Percentiles rank a stretch among this genome's conserved stretches.
These are phyloP conservation scores for Papilionanthe hybrid DNA, from an alignment of 116 monocot species.

Conservation along the genomic window DNA sequence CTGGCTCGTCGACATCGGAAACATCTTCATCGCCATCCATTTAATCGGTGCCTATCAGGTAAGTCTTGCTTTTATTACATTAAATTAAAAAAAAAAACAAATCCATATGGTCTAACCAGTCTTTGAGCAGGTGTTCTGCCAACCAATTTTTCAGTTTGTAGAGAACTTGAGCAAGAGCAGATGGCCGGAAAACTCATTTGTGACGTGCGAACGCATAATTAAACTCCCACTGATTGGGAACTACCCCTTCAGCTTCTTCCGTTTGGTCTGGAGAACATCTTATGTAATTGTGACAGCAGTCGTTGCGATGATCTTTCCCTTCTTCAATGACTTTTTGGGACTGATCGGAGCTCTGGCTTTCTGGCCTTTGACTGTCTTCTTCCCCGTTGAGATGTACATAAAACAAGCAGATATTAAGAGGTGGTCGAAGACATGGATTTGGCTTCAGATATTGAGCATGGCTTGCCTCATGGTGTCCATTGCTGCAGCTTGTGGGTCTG, in stretches of 20 bases:
- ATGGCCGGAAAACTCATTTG: conserved; percentile 29
- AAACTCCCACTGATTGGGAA: conserved; percentile 20
- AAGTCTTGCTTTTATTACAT: background rate
- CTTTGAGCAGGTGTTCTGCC: conserved; percentile 31
- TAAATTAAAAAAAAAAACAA: too few relatives aligned
- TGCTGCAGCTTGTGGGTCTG: conserved; percentile 18
- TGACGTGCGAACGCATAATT: conserved; percentile 19
- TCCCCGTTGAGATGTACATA: conserved; percentile 52
- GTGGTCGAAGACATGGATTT: conserved; percentile 28
- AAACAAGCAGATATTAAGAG: conserved; percentile 17
- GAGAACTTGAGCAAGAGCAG: conserved; percentile 15
- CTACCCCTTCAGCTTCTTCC: conserved; percentile 26
- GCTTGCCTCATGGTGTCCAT: conserved; percentile 19
- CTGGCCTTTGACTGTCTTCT: conserved; percentile 47
- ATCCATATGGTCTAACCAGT: too few relatives aligned
- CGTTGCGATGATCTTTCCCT: conserved; percentile 42
- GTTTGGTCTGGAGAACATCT: conserved; percentile 29
- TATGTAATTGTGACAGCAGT: conserved; percentile 29
- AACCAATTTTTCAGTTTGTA: conserved; percentile 37
- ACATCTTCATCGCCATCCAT: conserved; percentile 37
- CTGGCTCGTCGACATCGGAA: conserved; percentile 48
- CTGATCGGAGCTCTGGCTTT: conserved; percentile 34
- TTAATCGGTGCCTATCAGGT: conserved; percentile 51
- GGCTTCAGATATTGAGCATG: conserved; percentile 25
- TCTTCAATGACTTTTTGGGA: conserved; percentile 46